Base-by-base conservation (phyloP, 2,329 filamentous ascomycete genomes). In the Botrytis sinoallii region DNA sequence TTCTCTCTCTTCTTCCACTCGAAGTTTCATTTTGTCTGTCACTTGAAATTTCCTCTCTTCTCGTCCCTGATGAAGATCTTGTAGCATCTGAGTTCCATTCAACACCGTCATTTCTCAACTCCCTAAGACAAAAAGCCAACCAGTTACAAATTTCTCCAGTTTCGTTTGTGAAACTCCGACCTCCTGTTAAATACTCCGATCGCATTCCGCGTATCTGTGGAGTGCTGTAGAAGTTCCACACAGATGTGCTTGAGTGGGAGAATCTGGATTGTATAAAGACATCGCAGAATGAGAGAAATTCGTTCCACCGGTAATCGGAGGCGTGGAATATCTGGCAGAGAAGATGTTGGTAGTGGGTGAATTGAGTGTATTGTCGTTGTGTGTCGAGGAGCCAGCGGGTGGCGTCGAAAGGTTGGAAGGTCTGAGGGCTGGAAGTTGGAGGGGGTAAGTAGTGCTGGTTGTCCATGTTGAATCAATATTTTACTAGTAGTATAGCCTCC, bases 91-190 rank as follows among this genome's bases (percentile, higher is more conserved):
- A 5, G 35, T n/a, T 38, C 64, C 64, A 66, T 32, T 66, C 44
- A 16, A 66, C n/a, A 2, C 20, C 64, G 32, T 7, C 18, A 66
- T 66, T 48, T 5, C 64, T 66, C 29, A 66, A 52, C 20, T 66
- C 64, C 14, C 44, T 48, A 18, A 66, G 25, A 38, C 64, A 66
- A 48, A 66, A 66, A 1, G 29, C 64, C 32, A 66, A 38, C 44
- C 64, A 66, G 32, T 66, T 48, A 38, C 64, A 66, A 20, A 66
- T 25, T 14, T 66, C 64, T 38, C 63, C 44, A 48, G 42, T 48
- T 44, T 22, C 29, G 32, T 52, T 20, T 5, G 20, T 22, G 9
- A 66, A 66, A 8, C 5, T 48, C 14, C 64, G 32, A 18, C 64
- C 64, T 16, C 44, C 64, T 25, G 44, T 48, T 22, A 66, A 35